Evolutionary conservation across 176 grass and related monocot species (phyloP).

Genomic region (Avena sativa): DNA sequence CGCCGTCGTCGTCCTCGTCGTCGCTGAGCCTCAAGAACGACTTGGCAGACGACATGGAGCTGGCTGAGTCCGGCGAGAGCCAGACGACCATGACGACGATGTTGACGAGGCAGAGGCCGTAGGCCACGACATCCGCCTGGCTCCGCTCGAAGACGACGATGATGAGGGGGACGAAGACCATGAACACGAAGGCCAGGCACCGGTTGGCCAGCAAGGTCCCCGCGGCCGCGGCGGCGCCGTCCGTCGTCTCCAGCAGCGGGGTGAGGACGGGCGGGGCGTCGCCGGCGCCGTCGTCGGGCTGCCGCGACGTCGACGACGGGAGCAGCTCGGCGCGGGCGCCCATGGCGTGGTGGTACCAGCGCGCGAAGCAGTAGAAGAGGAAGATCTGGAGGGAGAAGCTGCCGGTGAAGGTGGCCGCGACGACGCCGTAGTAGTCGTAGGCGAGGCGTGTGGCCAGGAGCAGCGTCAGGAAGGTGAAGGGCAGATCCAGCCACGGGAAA

Average conservation of each 20-base stretch:
- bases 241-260: constrained; percentile 23
- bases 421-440: constrained; percentile 52
- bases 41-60: constrained; percentile 44
- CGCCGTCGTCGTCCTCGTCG: constrained; percentile 49
- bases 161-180: constrained; percentile 60
- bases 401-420: constrained; percentile 57
- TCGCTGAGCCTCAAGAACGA: constrained; percentile 59
- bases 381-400: constrained; percentile 66
- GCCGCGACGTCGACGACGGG: not conserved
- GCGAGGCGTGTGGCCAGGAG: constrained; percentile 56
- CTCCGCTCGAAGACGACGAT: constrained; percentile 69
- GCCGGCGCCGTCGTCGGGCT: not conserved
- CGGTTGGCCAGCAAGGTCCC: constrained; percentile 36
- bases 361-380: constrained; percentile 67
- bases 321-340: not conserved
- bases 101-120: constrained; percentile 65
- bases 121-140: constrained; percentile 60
- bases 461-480: constrained; percentile 60
- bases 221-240: not conserved
- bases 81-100: constrained; percentile 66
- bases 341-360: constrained; percentile 52
- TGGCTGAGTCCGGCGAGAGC: constrained; percentile 46
- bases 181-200: constrained; percentile 60
- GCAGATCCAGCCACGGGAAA: constrained; percentile 56
- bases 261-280: constrained; percentile 45